Base-by-base conservation (phyloP, 768 basidiomycete genomes). In the Daedaleopsis sinensis region DNA sequence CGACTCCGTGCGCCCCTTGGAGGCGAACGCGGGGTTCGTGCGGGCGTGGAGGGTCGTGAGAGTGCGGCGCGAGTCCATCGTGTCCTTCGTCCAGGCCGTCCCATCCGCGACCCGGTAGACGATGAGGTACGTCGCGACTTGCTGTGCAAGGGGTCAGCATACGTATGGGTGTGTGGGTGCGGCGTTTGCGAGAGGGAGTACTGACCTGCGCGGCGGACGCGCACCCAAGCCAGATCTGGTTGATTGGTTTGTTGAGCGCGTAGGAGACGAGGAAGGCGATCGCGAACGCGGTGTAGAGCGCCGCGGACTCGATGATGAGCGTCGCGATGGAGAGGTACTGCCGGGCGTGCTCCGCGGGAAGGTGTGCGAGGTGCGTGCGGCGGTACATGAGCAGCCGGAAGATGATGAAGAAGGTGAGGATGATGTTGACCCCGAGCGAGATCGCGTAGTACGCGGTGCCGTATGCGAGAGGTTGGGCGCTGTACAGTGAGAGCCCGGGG, bases 221-320 rank as follows among this genome's bases (percentile, higher is more conserved):
- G 38, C 23, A 47, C 44, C 65, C 67, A 32, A 70, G 62, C 57
- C 67, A 69, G 44, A 69, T 54, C 42, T 68, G 63, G 56, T 62
- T 62, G 53, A 67, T 56, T 1, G 70, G 63, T 35, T 67, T 48
- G 58, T 68, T 67, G 46, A 68, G 44, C 42, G 57, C 70, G 49
- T 68, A 71, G 39, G 70, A 60, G 18, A 72, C 67, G 42, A 72
- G 61, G 60, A 71, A 71, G 18, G 66, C 42, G 56, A 72, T 62
- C 5, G 68, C 50, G 58, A 68, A 71, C 24, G 53, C 62, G 23
- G 69, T 65, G 54, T 71, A 72, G 24, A 72, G 65, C 42, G 69
- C 63, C 6, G 70, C 71, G 38, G 67, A 69, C 62, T 72, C 71
- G 56, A 70, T 58, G 57, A 72, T 49, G 42, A 72, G 65, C 23